Evolutionary conservation across 441 rosid genomes (phyloP), one percentile per base, ranked within the genome.

Genomic region (Gossypium aridum): DNA sequence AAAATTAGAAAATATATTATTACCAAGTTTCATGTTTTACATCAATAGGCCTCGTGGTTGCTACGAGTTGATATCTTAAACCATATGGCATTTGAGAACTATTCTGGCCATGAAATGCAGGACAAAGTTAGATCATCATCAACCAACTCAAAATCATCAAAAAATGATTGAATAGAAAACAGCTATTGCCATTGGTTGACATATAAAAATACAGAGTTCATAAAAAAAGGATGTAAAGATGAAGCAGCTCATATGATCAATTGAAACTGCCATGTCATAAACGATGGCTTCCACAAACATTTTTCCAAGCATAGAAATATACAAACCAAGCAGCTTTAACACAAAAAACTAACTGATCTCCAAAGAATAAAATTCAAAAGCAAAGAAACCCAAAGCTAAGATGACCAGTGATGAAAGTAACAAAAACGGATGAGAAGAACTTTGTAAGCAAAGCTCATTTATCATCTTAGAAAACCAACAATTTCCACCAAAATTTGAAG

Each of bases 1-100:
- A 49, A 49, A 14, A 59, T 14, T 22, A 7, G 26, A 60, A 59
- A 45, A 26, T 26, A 12, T 66, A 34, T 31, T 34, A 75, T 80
- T 81, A 86, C 84, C 88, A 70, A 82, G 76, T 79, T 86, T 85
- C 90, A 88, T 82, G 76, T 45, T 84, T 81, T 71, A 74, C 70
- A 69, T 77, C 34, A 74, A 76, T 77, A 66, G 59, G 70, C 55
- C 79, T 81, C 75, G 3, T 25, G 37, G 64, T 60, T 23, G 64
- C 37, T 12, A 25, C 64, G 20, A 47, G 82, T 61, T 64, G 26
- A 79, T 73, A 74, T 68, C 82, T 76, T 85, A 75, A 73, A 71
- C 68, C 14, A 8, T 26, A 19, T 23, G 9, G 57, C 70, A 78
- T 26, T 28, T 31, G 68, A 64, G 71, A 75, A 16, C 26, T 55